Evolutionary conservation across 116 monocot genomes (phyloP).

Genomic region (Trichopus zeylanicus): DNA sequence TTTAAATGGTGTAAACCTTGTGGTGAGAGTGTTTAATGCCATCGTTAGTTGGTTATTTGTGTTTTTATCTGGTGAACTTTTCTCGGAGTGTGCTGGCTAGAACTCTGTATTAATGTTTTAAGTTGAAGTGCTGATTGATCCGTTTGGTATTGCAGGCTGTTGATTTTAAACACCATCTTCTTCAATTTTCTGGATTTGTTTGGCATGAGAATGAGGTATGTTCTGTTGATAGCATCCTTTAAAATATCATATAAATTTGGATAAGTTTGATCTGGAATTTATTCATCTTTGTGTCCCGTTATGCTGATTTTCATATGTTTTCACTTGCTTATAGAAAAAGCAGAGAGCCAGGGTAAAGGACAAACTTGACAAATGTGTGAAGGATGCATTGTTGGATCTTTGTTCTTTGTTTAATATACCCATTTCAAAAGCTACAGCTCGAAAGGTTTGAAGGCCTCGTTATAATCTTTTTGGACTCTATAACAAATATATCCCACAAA

Average conservation of each 20-base stretch:
- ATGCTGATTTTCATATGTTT: neutral
- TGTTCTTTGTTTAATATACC: conserved; percentile 55
- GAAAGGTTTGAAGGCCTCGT: conserved; percentile 30
- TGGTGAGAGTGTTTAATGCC: too few species aligned
- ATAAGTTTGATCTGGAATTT: neutral
- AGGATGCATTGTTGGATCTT: conserved; percentile 59
- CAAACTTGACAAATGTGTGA: conserved; percentile 73
- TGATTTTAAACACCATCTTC: conserved; percentile 72
- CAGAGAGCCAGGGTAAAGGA: conserved; percentile 63
- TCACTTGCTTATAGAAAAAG: conserved; percentile 38
- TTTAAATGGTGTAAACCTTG: too few species aligned
- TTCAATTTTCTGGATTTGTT: conserved; percentile 93
- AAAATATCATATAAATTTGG: neutral
- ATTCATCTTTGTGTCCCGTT: neutral
- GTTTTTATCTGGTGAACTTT: too few species aligned
- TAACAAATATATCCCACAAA: neutral
- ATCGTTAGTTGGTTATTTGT: too few species aligned
- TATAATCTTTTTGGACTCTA: neutral
- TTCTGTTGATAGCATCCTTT: too few species aligned
- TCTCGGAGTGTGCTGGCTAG: too few species aligned
- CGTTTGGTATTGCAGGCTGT: conserved; percentile 41
- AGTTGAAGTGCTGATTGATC: too few species aligned
- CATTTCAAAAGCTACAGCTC: conserved; percentile 33
- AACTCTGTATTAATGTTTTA: too few species aligned
- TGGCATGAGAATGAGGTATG: conserved; percentile 92